Conservation (phyloP, 2,329 filamentous ascomycete species). For the Plenodomus tracheiphilus region DNA sequence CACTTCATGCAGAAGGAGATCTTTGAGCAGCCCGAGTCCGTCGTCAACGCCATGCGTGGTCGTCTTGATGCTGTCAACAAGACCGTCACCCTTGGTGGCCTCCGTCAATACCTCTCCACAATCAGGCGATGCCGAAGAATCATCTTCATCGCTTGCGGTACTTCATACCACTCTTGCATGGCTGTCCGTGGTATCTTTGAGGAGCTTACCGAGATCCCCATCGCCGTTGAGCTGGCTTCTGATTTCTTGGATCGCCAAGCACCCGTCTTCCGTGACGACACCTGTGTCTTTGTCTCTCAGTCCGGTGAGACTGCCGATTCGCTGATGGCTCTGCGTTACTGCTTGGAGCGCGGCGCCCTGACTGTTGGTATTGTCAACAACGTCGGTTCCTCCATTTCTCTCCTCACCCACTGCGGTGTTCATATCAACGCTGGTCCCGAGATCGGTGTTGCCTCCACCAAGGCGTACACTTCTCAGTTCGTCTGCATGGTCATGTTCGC, state of each 20-base stretch:
- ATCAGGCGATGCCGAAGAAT: slow-evolving; percentile 96
- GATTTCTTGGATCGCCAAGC: slow-evolving; percentile 97
- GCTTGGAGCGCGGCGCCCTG: slow-evolving; percentile 92
- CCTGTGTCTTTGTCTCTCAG: slow-evolving; percentile 97
- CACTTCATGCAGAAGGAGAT: slow-evolving; percentile 99
- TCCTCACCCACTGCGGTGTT: slow-evolving; percentile 98
- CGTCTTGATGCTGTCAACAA: slow-evolving; percentile 93
- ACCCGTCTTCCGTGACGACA: slow-evolving; percentile 98
- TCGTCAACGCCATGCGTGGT: slow-evolving; percentile 99
- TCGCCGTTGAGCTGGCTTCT: slow-evolving; percentile 93
- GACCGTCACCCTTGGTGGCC: slow-evolving; percentile 90
- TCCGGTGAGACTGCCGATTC: slow-evolving; percentile 99
- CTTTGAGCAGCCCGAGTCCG: slow-evolving; percentile 98
- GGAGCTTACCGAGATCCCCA: slow-evolving; percentile 96
- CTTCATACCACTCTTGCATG: slow-evolving; percentile 99
- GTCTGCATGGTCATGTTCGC: slow-evolving; percentile 99
- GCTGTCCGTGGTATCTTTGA: slow-evolving; percentile 97
- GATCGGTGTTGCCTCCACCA: slow-evolving; percentile 98
- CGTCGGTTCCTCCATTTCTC: slow-evolving; percentile 96
- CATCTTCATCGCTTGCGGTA: slow-evolving; percentile 99
- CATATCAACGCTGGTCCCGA: slow-evolving; percentile 99
- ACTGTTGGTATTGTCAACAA: slow-evolving; percentile 99
- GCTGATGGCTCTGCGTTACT: slow-evolving; percentile 95
- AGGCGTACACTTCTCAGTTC: slow-evolving; percentile 99
- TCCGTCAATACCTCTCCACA: slow-evolving; percentile 93